Evolutionary conservation across 495 filamentous ascomycete genomes (phyloP).

Genomic region (Rostrohypoxylon terebratum): DNA sequence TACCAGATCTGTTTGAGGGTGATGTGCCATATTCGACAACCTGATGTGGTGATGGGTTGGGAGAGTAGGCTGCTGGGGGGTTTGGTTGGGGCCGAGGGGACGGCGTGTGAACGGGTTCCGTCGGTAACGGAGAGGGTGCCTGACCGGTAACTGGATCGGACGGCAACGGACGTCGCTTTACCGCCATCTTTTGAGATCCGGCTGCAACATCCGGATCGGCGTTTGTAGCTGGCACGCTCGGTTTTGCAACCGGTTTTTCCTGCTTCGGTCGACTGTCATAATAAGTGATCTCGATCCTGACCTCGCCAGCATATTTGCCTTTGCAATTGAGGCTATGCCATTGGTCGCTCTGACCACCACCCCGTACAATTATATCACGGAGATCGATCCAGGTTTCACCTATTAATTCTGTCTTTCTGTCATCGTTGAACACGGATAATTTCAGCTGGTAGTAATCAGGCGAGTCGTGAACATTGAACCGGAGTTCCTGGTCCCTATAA

Average conservation of each 20-base stretch:
- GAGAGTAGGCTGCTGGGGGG: conserved; percentile 46
- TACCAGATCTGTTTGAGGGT: conserved; percentile 47
- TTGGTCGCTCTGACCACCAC: conserved; percentile 90
- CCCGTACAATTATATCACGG: conserved; percentile 80
- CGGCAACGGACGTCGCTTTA: conserved; percentile 84
- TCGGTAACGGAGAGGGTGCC: conserved; percentile 51
- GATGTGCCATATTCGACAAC: conserved; percentile 59
- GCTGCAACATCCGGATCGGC: conserved; percentile 29
- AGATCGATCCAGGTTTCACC: conserved; percentile 92
- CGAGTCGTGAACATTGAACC: conserved; percentile 95
- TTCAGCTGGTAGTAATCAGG: conserved; percentile 95
- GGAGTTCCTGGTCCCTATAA: conserved; percentile 93
- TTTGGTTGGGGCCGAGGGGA: conserved; percentile 54
- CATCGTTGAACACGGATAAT: conserved; percentile 95
- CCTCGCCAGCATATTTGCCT: conserved; percentile 94
- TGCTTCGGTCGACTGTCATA: conserved; percentile 89
- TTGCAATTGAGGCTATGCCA: conserved; percentile 90
- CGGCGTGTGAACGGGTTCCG: conserved; percentile 57
- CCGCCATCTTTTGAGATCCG: conserved; percentile 57
- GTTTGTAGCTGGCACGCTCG: conserved; percentile 59
- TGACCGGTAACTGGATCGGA: conserved; percentile 72
- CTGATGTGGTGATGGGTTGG: conserved; percentile 58
- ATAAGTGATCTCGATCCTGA: conserved; percentile 95
- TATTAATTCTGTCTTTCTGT: conserved; percentile 95
- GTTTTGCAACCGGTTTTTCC: conserved; percentile 69